A percentile compares a stretch with the other conserved stretches of the same genome.
phyloP scores from a whole-genome alignment of 2,329 filamentous ascomycete species.

The Colletotrichum eremochloae region DNA sequence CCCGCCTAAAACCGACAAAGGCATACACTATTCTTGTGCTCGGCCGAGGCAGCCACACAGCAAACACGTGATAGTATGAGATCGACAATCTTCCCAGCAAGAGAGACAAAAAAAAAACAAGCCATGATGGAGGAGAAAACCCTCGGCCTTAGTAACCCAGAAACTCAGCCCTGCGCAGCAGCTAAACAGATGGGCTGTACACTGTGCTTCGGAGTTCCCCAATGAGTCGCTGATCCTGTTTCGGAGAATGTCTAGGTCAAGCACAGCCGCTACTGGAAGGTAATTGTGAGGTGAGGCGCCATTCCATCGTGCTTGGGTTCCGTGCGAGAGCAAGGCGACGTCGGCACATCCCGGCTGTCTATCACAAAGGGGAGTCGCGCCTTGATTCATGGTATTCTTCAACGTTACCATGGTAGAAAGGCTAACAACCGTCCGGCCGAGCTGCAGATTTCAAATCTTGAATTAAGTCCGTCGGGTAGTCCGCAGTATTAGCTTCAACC shows the following conservation, averaged over 20 bases:
- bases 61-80: background rate
- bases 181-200: background rate
- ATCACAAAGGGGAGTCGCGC: background rate
- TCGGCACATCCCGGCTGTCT: background rate
- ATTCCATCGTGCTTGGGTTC: background rate
- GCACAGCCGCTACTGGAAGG: background rate
- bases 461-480: background rate
- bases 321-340: conserved; percentile 1
- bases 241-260: background rate
- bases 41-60: background rate
- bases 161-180: background rate
- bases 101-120: background rate
- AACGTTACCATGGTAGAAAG: background rate
- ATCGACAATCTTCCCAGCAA: background rate
- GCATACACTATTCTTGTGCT: background rate
- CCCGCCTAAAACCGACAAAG: background rate
- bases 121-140: background rate
- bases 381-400: background rate
- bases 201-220: background rate
- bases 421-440: background rate
- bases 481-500: background rate
- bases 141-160: background rate
- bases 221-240: background rate
- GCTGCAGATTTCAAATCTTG: background rate
- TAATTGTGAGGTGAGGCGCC: background rate